These are phyloP conservation scores for Fraxinus dipetala DNA, from an alignment of 305 asterid genomes.

Conservation along the genomic window DNA sequence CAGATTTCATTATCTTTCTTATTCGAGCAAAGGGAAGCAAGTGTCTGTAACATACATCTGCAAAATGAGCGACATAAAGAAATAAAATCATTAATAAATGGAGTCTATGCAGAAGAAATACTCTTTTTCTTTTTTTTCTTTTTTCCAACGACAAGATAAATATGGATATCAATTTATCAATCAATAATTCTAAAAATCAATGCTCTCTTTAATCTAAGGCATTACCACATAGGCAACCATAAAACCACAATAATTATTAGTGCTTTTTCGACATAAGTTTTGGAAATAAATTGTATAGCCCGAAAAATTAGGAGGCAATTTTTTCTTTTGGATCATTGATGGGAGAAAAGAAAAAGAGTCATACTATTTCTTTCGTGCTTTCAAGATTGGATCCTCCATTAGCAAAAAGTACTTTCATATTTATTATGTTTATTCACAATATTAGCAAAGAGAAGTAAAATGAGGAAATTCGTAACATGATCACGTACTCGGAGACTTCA, in stretches of 20 bases:
- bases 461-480: neutral
- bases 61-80: slow-evolving; percentile 3
- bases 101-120: neutral
- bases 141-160: neutral
- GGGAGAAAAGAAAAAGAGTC: neutral
- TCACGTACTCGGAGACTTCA: neutral
- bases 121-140: neutral
- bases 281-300: neutral
- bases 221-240: neutral
- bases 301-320: neutral
- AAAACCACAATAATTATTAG: neutral
- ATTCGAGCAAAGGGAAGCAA: slow-evolving; percentile 46
- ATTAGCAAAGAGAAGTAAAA: neutral
- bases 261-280: neutral
- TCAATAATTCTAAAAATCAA: neutral
- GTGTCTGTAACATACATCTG: slow-evolving; percentile 29
- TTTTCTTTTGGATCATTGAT: neutral
- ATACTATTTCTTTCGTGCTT: neutral
- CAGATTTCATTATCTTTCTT: slow-evolving; percentile 45
- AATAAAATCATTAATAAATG: slow-evolving; percentile 16
- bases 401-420: neutral
- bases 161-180: neutral
- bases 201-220: neutral
- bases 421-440: neutral
- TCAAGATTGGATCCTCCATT: neutral